Evolutionary conservation across 441 rosid genomes (phyloP), one percentile per base, ranked within the genome.

Genomic region (Omphalea diandra): DNA sequence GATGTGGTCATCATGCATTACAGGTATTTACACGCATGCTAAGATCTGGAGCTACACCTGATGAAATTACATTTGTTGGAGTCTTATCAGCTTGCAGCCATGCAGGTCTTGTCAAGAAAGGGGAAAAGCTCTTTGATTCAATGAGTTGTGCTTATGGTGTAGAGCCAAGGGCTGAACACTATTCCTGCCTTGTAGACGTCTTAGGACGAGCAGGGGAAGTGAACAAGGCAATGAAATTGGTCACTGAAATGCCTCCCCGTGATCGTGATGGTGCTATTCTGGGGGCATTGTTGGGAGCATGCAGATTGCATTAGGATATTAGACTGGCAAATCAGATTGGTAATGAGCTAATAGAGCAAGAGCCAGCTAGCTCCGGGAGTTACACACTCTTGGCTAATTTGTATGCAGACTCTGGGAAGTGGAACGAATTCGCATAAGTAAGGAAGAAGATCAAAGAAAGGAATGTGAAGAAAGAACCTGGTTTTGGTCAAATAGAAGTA

Each of bases 101-200:
- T 12, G 78, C 78, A 0, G 84, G 86, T 61, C 68, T 81, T 66
- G 75, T 79, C 17, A 56, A 64, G 54, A 83, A 81, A 73, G 79
- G 82, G 24, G 50, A 74, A 70, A 73, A 52, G 64, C 29, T 59
- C 31, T 83, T 83, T 63, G 20, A 77, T 65, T 71, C 72, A 2
- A 81, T 79, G 83, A 69, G 65, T 18, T 17, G 20, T 62, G 76
- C 68, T 26, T 77, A 77, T 73, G 75, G 68, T 53, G 41, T 83
- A 54, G 66, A 63, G 26, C 83, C 85, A 43, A 73, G 58, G 70
- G 77, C 83, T 40, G 79, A 79, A 74, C 85, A 83, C 32, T 81
- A 81, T 46, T 77, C 79, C 40, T 83, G 85, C 72, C 80, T 79
- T 24, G 85, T 77, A 55, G 85, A 79, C 75, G 75, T 79, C 60